phyloP scores from a whole-genome alignment of 108 stramenopile genomes.

The Cyclostephanos invisitatus region DNA sequence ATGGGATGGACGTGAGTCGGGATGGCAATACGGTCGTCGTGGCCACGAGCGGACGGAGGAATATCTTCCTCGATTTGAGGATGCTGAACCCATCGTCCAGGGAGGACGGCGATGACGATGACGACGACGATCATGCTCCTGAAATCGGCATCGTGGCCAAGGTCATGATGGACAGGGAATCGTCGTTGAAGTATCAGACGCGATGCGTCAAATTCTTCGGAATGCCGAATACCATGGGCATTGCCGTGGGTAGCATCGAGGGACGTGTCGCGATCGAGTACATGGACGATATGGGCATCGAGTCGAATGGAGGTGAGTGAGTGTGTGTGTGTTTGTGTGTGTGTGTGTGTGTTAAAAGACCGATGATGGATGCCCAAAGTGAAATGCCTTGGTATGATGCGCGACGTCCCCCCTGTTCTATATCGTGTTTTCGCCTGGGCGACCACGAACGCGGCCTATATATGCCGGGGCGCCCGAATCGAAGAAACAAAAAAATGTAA shows the following conservation, averaged over 20 bases:
- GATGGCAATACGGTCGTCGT: conserved; percentile 58
- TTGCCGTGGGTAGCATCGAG: conserved; percentile 94
- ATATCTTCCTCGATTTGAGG: conserved; percentile 61
- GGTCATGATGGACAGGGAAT: conserved; percentile 72
- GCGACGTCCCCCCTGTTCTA: too few relatives aligned
- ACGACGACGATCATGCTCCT: conserved; percentile 5
- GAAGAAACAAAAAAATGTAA: too few relatives aligned
- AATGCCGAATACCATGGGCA: conserved; percentile 60
- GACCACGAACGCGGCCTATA: too few relatives aligned
- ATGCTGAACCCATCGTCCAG: not conserved
- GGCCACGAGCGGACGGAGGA: conserved; percentile 64
- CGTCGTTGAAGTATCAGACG: conserved; percentile 86
- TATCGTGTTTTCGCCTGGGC: too few relatives aligned
- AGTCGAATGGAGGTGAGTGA: conserved; percentile 30
- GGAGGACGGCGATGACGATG: conserved; percentile 8
- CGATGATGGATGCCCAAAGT: too few relatives aligned
- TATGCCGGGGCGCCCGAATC: too few relatives aligned
- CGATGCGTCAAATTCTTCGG: conserved; percentile 77
- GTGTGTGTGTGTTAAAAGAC: too few relatives aligned
- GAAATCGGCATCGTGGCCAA: conserved; percentile 5
- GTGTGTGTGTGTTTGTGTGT: too few relatives aligned
- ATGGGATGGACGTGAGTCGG: conserved; percentile 66
- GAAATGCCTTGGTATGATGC: too few relatives aligned
- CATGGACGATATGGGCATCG: conserved; percentile 66
- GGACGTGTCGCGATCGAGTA: conserved; percentile 97